A percentile compares a stretch with the other conserved stretches of the same genome.
phyloP scores from a whole-genome alignment of 768 basidiomycete genomes.

The Heimioporus sp. region DNA sequence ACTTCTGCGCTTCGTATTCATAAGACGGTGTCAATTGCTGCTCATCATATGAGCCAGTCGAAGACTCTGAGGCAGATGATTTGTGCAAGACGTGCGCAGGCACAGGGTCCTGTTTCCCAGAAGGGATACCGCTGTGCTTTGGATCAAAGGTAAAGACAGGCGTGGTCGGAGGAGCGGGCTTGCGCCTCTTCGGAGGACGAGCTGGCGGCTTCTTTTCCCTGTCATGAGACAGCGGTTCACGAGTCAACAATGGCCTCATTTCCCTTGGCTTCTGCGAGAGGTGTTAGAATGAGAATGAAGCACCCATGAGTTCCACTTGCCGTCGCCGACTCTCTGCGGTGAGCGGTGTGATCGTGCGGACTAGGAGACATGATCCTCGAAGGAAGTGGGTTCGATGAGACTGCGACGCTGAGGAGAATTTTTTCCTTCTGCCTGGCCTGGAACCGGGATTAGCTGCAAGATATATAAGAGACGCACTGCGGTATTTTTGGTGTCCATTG shows the following conservation, averaged over 20 bases:
- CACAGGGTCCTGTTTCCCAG: conserved; percentile 19
- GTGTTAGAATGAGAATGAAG: conserved; percentile 11
- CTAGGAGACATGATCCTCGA: conserved; percentile 9
- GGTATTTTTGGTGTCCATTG: conserved; percentile 13
- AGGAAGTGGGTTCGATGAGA: conserved; percentile 5
- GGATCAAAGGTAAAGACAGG: conserved; percentile 22
- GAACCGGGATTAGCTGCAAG: conserved; percentile 10
- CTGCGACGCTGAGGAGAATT: conserved; percentile 10
- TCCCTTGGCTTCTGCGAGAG: conserved; percentile 19
- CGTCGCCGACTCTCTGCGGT: conserved; percentile 18
- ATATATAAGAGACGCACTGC: conserved; percentile 29
- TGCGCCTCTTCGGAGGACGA: conserved; percentile 24
- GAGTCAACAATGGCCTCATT: conserved; percentile 18
- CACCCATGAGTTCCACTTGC: conserved; percentile 19
- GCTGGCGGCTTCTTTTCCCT: conserved; percentile 22
- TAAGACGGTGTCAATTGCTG: conserved; percentile 2
- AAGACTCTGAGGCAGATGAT: conserved; percentile 9
- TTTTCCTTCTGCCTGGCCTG: conserved; percentile 10
- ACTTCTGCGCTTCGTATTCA: conserved; percentile 15
- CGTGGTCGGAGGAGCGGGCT: conserved; percentile 15
- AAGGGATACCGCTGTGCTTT: conserved; percentile 15
- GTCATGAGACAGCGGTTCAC: conserved; percentile 20
- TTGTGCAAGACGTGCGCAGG: conserved; percentile 5
- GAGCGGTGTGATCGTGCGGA: conserved; percentile 10
- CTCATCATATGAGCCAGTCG: conserved; percentile 11